Conservation (phyloP, 1,284 basidiomycete species). For the Puccinia hordei region DNA sequence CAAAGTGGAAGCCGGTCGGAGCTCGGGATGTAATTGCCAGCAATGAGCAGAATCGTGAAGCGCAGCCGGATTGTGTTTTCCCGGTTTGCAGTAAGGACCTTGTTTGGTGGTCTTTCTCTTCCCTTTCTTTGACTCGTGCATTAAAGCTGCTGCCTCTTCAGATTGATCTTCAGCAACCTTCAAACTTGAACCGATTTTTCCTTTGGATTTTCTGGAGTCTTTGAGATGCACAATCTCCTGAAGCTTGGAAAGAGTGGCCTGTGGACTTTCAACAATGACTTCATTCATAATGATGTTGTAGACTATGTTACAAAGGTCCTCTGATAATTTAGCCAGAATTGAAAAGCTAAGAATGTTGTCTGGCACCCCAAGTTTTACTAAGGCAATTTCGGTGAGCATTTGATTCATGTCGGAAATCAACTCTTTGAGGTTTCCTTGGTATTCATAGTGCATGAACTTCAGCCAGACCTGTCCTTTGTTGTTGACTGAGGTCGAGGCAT, state of each 20-base stretch:
- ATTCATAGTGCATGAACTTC: background rate
- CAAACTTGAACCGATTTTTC: too few species aligned
- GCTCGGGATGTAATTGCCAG: slow-evolving; percentile 19
- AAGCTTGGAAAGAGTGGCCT: background rate
- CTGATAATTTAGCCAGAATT: background rate
- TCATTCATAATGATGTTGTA: too few species aligned
- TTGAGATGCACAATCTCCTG: background rate
- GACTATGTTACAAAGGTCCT: background rate
- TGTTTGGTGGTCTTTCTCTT: background rate
- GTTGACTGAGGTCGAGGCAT: background rate
- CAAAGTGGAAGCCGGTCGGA: background rate
- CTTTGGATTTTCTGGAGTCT: background rate
- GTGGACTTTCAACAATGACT: background rate
- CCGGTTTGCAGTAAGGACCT: background rate
- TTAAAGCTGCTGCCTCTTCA: background rate
- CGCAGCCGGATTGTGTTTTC: background rate
- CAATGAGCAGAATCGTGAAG: background rate
- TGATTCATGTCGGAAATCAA: background rate
- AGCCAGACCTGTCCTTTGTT: background rate
- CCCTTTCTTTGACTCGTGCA: background rate
- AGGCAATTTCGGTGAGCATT: background rate
- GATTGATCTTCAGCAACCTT: too few species aligned
- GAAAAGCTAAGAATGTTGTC: background rate
- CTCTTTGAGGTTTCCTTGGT: background rate
- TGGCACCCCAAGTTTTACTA: background rate